These are phyloP conservation scores for Termitomyces titanicus DNA, from an alignment of 768 basidiomycete species.

Conservation along the genomic window DNA sequence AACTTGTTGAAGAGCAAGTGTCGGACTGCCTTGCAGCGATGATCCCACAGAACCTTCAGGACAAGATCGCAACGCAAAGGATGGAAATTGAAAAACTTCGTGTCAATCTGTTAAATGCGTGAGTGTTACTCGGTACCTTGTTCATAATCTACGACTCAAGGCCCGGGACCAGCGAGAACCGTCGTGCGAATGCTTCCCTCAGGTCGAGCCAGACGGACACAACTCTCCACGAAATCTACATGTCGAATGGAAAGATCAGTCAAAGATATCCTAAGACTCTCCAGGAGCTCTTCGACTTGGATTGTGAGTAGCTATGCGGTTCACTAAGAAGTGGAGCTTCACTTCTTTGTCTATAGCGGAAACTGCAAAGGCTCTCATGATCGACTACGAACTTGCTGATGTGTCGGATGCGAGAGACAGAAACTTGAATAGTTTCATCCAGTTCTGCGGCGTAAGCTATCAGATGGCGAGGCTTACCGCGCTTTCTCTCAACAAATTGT, in stretches of 20 bases:
- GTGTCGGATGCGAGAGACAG: constrained; percentile 36
- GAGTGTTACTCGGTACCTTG: constrained; percentile 18
- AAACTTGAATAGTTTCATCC: constrained; percentile 57
- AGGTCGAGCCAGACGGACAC: constrained; percentile 37
- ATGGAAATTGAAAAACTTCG: constrained; percentile 43
- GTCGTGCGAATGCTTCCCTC: constrained; percentile 48
- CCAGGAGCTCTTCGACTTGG: constrained; percentile 44
- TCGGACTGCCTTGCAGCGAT: constrained; percentile 40
- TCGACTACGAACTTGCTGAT: constrained; percentile 35
- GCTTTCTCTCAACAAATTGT: neutral
- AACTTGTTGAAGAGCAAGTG: constrained; percentile 48
- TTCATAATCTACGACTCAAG: neutral
- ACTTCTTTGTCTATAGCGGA: constrained; percentile 20
- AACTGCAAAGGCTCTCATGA: constrained; percentile 30
- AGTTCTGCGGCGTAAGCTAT: constrained; percentile 53
- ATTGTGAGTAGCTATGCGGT: constrained; percentile 35
- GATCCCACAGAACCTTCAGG: constrained; percentile 46
- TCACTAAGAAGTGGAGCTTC: neutral
- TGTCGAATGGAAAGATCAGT: constrained; percentile 44
- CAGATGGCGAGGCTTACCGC: constrained; percentile 40
- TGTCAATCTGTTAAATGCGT: constrained; percentile 55
- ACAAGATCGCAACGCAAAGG: constrained; percentile 42
- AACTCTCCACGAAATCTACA: constrained; percentile 44
- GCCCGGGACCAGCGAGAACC: constrained; percentile 43
- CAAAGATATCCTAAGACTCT: constrained; percentile 48